phyloP scores from a whole-genome alignment of 805 yeast species.

The Saturnispora kantuleensis region DNA sequence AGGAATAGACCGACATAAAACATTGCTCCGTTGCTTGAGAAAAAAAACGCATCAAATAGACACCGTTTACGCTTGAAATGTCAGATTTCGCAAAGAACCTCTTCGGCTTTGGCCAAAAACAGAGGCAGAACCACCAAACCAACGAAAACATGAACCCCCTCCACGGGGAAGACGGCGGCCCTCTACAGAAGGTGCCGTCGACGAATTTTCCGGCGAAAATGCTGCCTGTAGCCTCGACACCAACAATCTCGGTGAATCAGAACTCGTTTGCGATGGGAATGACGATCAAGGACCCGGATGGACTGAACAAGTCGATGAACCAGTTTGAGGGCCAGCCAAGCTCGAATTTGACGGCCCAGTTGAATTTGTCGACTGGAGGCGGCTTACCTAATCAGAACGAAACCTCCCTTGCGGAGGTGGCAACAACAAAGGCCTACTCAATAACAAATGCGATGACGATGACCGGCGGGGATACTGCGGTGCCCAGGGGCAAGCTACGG shows the following conservation, averaged over 20 bases:
- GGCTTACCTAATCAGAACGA: background rate
- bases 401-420: background rate
- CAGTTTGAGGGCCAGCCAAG: conserved; percentile 21
- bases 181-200: conserved; percentile 7
- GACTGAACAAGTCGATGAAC: conserved; percentile 26
- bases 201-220: conserved; percentile 25
- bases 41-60: background rate
- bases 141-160: conserved; percentile 8
- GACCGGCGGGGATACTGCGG: conserved; percentile 20
- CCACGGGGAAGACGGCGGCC: conserved; percentile 10
- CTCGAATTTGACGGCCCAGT: conserved; percentile 16
- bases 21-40: no score
- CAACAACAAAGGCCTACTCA: conserved; percentile 11
- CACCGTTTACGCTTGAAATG: conserved; percentile 8
- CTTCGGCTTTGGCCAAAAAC: conserved; percentile 15
- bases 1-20: no score
- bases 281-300: conserved; percentile 34
- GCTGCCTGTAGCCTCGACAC: conserved; percentile 41
- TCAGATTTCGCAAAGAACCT: conserved; percentile 20
- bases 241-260: conserved; percentile 61
- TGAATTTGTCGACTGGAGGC: conserved; percentile 4
- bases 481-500: conserved; percentile 74
- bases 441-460: conserved; percentile 14
- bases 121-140: conserved; percentile 4
- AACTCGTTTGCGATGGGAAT: conserved; percentile 62